phyloP scores from a whole-genome alignment of 306 rosid genomes.

The Sicyos edulis region DNA sequence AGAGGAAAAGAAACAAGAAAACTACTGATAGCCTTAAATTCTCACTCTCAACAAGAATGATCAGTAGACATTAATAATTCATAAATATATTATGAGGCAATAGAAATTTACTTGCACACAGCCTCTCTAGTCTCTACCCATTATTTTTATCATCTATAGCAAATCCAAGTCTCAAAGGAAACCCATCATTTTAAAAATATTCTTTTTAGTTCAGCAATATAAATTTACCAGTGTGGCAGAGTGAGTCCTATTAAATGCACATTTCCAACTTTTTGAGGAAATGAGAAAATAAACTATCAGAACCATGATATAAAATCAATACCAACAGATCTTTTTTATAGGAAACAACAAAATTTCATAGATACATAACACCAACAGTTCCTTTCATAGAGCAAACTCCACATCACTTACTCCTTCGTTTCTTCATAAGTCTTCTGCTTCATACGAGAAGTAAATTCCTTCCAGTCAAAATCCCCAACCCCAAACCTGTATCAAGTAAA shows the following conservation, averaged over 20 bases:
- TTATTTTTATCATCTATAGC: not conserved
- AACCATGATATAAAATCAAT: not conserved
- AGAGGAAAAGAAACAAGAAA: not conserved
- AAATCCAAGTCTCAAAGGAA: not conserved
- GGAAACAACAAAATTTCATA: no score
- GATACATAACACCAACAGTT: not conserved
- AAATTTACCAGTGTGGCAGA: not conserved
- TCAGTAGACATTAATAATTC: not conserved
- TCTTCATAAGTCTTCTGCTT: conserved; percentile 88
- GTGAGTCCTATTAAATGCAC: not conserved
- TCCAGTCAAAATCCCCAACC: conserved; percentile 89
- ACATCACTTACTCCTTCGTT: conserved; percentile 61
- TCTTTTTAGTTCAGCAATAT: not conserved
- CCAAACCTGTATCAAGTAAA: conserved; percentile 64
- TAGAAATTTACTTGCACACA: not conserved
- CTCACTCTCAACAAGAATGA: not conserved
- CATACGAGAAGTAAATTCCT: conserved; percentile 78
- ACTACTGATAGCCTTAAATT: not conserved
- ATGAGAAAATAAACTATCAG: not conserved
- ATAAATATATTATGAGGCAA: not conserved
- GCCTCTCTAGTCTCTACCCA: not conserved
- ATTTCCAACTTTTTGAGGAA: not conserved
- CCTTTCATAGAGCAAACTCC: conserved; percentile 5
- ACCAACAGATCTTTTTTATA: not conserved
- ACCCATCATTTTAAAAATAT: not conserved